Evolutionary conservation across 192 early-diverging fungal species (phyloP).

Genomic region (Funneliformis mosseae): DNA sequence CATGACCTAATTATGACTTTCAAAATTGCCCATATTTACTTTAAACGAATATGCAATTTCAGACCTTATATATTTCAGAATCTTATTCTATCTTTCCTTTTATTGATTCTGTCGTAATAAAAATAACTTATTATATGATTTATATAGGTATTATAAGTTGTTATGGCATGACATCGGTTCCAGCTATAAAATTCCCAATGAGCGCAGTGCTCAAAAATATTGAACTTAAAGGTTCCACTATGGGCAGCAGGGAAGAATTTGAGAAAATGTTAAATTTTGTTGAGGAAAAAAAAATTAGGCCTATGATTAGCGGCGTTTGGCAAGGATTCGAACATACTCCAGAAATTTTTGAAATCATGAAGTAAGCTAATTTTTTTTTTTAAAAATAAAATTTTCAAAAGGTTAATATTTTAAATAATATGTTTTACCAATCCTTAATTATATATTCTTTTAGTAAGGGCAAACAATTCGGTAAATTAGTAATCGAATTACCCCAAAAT

Average conservation of each 20-base stretch:
- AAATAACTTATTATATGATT: neutral
- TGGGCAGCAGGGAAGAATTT: conserved; percentile 69
- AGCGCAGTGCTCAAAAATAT: conserved; percentile 60
- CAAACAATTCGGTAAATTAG: neutral
- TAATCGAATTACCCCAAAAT: too few relatives aligned
- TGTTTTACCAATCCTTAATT: neutral
- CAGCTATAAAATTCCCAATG: neutral
- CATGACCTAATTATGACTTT: too few relatives aligned
- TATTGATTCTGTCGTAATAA: neutral
- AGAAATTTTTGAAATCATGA: neutral
- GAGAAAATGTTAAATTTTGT: conserved; percentile 64
- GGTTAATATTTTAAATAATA: too few relatives aligned
- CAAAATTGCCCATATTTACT: too few relatives aligned
- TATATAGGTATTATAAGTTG: neutral
- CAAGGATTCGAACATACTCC: conserved; percentile 40
- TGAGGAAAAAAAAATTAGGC: conserved; percentile 53
- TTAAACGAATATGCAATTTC: too few relatives aligned
- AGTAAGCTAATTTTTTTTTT: neutral
- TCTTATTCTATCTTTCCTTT: conserved; percentile 41
- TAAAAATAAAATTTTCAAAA: neutral
- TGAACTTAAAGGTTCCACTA: conserved; percentile 61
- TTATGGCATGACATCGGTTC: neutral
- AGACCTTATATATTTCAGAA: too few relatives aligned
- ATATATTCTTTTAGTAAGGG: neutral
- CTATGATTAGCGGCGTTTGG: conserved; percentile 59